Evolutionary conservation across 352 stramenopile species (phyloP).

Genomic region (Phytophthora vignae): DNA sequence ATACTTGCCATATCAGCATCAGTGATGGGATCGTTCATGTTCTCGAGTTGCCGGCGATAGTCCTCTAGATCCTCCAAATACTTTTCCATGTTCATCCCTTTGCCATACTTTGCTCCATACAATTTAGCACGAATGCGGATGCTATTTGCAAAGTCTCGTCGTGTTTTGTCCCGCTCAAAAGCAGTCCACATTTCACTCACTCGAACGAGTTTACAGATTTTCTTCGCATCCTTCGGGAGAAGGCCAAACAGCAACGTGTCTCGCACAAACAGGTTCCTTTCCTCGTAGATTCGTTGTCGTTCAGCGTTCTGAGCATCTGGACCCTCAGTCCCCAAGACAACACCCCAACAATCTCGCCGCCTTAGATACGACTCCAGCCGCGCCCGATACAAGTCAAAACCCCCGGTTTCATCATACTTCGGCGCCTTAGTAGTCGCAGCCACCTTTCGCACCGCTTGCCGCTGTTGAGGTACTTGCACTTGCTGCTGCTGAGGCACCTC

Average conservation of each 20-base stretch:
- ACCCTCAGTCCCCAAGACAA: not conserved
- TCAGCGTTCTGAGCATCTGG: not conserved
- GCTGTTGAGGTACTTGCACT: too few species aligned
- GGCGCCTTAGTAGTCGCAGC: too few species aligned
- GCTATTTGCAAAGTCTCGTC: not conserved
- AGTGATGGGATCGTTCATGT: not conserved
- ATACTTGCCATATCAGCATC: not conserved
- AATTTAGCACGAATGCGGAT: not conserved
- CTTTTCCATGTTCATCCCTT: not conserved
- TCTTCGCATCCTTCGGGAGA: too few species aligned
- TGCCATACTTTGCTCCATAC: not conserved
- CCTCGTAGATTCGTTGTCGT: not conserved
- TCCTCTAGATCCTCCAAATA: not conserved
- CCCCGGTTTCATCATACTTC: too few species aligned
- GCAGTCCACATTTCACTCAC: too few species aligned
- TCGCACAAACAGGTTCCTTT: too few species aligned
- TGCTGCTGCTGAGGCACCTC: too few species aligned
- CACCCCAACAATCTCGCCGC: not conserved
- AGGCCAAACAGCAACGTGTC: too few species aligned
- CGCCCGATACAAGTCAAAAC: too few species aligned
- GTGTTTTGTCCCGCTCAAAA: not conserved
- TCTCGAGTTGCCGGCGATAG: not conserved
- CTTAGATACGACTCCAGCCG: not conserved
- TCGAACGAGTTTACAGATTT: too few species aligned
- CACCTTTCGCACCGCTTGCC: too few species aligned